phyloP scores from a whole-genome alignment of 2,329 filamentous ascomycete genomes.

The Dothideomycetes sp. region DNA sequence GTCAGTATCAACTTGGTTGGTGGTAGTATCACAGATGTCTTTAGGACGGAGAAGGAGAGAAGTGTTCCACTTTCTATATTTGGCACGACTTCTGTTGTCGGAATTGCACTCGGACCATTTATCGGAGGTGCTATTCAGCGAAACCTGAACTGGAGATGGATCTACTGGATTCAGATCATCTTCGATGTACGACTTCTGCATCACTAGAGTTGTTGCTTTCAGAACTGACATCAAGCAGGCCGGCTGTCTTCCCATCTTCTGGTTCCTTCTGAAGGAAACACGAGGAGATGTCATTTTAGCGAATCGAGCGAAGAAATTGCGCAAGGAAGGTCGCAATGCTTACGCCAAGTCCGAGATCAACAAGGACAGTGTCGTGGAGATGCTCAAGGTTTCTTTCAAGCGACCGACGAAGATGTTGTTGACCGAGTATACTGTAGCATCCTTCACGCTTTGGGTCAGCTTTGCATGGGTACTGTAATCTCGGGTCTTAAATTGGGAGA shows the following conservation, averaged over 20 bases:
- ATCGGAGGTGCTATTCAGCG: conserved; percentile 24
- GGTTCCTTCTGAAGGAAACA: conserved; percentile 33
- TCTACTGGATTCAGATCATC: conserved; percentile 24
- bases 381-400: conserved; percentile 22
- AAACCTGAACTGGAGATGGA: conserved; percentile 22
- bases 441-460: conserved; percentile 34
- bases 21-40: conserved; percentile 26
- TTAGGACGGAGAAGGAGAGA: conserved; percentile 22
- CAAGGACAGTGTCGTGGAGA: conserved; percentile 16
- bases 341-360: conserved; percentile 21
- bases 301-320: conserved; percentile 17
- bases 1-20: conserved; percentile 23
- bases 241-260: conserved; percentile 22
- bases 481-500: neutral
- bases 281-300: conserved; percentile 34
- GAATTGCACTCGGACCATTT: conserved; percentile 27
- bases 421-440: conserved; percentile 22
- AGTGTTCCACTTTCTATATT: conserved; percentile 27
- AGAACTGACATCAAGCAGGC: conserved; percentile 22
- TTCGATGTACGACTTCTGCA: conserved; percentile 28
- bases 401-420: conserved; percentile 22
- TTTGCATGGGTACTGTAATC: conserved; percentile 30
- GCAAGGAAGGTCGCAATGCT: conserved; percentile 18
- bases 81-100: conserved; percentile 22
- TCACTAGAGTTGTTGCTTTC: neutral